phyloP scores from a whole-genome alignment of 2,329 filamentous ascomycete species.

The Hymenoscyphus linearis region DNA sequence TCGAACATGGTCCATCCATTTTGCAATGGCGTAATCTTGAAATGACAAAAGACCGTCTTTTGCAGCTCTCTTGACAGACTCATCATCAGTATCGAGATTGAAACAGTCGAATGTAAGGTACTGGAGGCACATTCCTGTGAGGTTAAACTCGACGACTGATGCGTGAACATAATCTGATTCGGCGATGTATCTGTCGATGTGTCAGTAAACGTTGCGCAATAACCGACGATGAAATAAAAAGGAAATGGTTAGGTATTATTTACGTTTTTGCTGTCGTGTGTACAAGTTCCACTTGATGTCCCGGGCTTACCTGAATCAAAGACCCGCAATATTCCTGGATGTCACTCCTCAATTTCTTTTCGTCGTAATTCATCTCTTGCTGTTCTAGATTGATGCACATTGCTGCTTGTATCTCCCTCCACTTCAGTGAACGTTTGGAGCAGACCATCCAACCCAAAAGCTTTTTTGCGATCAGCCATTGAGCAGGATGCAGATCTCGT shows the following conservation, averaged over 20 bases:
- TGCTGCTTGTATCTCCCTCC: conserved; percentile 38
- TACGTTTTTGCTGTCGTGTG: conserved; percentile 35
- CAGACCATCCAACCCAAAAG: conserved; percentile 36
- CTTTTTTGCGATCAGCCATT: not conserved
- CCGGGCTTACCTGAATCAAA: conserved; percentile 30
- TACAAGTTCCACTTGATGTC: conserved; percentile 33
- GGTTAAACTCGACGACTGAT: conserved; percentile 16
- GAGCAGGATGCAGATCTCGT: not conserved
- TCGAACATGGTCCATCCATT: conserved; percentile 29
- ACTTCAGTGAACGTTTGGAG: conserved; percentile 36
- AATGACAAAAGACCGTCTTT: conserved; percentile 25
- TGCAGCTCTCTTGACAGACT: conserved; percentile 2
- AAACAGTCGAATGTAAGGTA: conserved; percentile 30
- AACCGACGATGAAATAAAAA: not conserved
- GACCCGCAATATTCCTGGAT: conserved; percentile 35
- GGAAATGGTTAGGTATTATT: conserved; percentile 2
- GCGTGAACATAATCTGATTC: not conserved
- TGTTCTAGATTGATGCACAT: conserved; percentile 32
- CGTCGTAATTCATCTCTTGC: conserved; percentile 29
- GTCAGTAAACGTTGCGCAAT: not conserved
- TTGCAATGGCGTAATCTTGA: conserved; percentile 28
- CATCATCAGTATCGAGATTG: conserved; percentile 6
- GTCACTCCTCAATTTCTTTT: conserved; percentile 23
- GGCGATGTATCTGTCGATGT: not conserved
- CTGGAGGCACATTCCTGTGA: conserved; percentile 27